phyloP scores from a whole-genome alignment of 1,284 basidiomycete species.

The Omphalotus olearius region DNA sequence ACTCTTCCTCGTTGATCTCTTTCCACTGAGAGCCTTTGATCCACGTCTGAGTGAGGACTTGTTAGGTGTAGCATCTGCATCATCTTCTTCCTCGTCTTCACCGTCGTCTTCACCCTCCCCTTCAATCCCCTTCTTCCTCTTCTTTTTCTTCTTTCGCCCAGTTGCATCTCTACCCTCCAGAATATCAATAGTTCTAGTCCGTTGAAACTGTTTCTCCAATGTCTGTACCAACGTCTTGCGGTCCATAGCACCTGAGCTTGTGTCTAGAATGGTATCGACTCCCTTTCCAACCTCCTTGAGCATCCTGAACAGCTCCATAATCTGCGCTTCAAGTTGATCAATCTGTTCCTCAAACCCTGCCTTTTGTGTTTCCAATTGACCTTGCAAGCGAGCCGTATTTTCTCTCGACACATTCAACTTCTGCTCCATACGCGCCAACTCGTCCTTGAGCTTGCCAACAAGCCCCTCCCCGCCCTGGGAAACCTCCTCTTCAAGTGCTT shows the following conservation, averaged over 20 bases:
- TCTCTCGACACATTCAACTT: conserved; percentile 78
- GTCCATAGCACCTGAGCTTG: conserved; percentile 60
- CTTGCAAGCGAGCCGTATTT: conserved; percentile 71
- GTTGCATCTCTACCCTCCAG: conserved; percentile 67
- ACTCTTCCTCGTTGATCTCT: conserved; percentile 29
- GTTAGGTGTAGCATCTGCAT: conserved; percentile 48
- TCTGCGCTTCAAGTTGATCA: conserved; percentile 85
- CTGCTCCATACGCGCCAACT: conserved; percentile 74
- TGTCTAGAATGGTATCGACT: conserved; percentile 70
- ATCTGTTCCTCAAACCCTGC: conserved; percentile 85
- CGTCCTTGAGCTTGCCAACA: conserved; percentile 77
- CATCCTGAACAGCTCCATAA: conserved; percentile 92
- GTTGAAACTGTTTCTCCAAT: conserved; percentile 80
- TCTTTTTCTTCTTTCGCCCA: conserved; percentile 29
- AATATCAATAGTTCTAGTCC: conserved; percentile 81
- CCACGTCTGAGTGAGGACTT: conserved; percentile 40
- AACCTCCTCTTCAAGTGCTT: conserved; percentile 76
- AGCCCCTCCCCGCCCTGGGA: conserved; percentile 79
- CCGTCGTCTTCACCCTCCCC: conserved; percentile 33
- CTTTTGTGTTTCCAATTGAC: conserved; percentile 80
- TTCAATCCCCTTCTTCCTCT: conserved; percentile 38
- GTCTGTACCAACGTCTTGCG: conserved; percentile 78
- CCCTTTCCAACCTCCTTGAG: conserved; percentile 79
- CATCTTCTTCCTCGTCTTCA: conserved; percentile 40
- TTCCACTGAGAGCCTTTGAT: conserved; percentile 24